phyloP scores from a whole-genome alignment of 495 filamentous ascomycete species.

The Parathielavia hyrcaniae region DNA sequence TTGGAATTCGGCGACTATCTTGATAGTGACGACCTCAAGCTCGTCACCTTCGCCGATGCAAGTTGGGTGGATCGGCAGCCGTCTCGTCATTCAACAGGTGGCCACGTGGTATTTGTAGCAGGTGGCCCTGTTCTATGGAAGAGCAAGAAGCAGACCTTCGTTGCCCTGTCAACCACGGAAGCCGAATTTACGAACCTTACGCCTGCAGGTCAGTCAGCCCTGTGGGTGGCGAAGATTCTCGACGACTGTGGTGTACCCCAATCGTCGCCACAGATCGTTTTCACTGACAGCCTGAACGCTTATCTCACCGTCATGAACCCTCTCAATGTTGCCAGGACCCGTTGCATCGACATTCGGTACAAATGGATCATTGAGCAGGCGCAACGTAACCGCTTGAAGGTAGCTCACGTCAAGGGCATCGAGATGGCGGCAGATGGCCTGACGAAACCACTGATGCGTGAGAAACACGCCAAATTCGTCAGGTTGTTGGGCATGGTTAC shows the following conservation, averaged over 20 bases:
- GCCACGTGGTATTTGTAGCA: neutral
- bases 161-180: neutral
- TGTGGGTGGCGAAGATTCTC: neutral
- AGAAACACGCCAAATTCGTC: neutral
- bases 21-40: neutral
- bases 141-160: conserved; percentile 10
- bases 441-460: neutral
- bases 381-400: neutral
- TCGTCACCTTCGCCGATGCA: neutral
- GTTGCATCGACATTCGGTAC: neutral
- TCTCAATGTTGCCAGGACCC: neutral
- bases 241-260: neutral
- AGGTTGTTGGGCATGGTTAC: neutral
- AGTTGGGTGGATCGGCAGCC: neutral
- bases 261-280: neutral
- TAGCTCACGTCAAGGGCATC: neutral
- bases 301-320: neutral
- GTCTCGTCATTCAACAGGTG: neutral
- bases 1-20: neutral
- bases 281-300: conserved; percentile 3
- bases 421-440: neutral
- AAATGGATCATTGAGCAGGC: conserved; percentile 8
- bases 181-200: conserved; percentile 4
- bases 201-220: neutral
- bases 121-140: neutral